Base-by-base conservation (phyloP, 2,329 filamentous ascomycete species). In the Zarea fungicola region DNA sequence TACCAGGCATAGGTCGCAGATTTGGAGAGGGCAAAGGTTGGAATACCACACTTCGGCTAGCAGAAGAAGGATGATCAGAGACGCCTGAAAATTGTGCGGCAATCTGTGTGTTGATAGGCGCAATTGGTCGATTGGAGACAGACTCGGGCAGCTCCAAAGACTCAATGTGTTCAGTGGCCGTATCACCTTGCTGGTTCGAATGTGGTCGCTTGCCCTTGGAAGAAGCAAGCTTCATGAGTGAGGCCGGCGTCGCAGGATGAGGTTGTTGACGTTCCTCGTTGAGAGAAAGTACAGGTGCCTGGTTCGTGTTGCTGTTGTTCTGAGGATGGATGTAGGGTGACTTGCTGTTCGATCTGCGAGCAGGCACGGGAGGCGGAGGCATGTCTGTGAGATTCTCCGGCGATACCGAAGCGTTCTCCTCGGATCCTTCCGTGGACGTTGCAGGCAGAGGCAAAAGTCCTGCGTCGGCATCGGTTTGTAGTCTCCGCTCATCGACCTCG, bases 221-320 rank as follows among this genome's bases (percentile, higher is more conserved):
- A 22, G 77, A 74, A 4, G 75, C 76, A 36, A 92, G 74, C 58
- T 82, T 85, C 87, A 96, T 96, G 51, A 96, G 69, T 6, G 90
- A 95, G 8, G 91, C 89, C 1, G 90, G 90, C 0, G 90, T 95
- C 2, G 89, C 90, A 10, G 88, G 87, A 45, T 83, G 80, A 57
- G 69, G 72, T 44, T 72, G 73, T 19, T 68, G 59, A 9, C 44
- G 49, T 28, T 60, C 61, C 58, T 50, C 52, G 53, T 36, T 36
- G 31, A 19, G 45, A 41, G 42, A 35, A 14, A 41, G 36, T 10
- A 47, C 47, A 7, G 43, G 39, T 7, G 23, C 39, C 40, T 37
- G 48, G 22, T 22, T 42, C 54, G 60, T 54, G 36, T 51, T 58
- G 22, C 56, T 58, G 40, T n/a, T n/a, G n/a, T 65, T 73, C 57